These are phyloP conservation scores for Darksidea phi DNA, from an alignment of 495 filamentous ascomycete species.

Conservation along the genomic window DNA sequence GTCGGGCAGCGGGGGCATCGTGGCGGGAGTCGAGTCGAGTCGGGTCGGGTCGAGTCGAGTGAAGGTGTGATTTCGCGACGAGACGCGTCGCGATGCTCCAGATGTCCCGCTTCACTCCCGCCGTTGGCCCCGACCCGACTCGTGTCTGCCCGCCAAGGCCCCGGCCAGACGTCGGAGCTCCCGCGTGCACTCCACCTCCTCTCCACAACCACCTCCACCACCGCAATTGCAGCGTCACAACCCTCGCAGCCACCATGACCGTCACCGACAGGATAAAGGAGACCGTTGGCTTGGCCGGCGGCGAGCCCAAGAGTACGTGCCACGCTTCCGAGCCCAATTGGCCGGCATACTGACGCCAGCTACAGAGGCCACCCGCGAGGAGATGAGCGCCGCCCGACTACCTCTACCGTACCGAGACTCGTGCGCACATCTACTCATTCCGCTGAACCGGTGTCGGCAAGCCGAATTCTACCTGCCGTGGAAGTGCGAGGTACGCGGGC, in stretches of 20 bases:
- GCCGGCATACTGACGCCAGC: constrained; percentile 21
- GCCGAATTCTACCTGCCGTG: constrained; percentile 93
- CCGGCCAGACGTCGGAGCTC: too few relatives aligned
- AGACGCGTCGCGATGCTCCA: constrained; percentile 12
- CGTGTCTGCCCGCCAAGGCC: too few relatives aligned
- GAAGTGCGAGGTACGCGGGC: constrained; percentile 84
- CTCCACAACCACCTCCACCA: constrained; percentile 5
- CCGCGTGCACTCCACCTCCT: too few relatives aligned
- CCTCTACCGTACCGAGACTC: constrained; percentile 90
- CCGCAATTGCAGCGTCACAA: constrained; percentile 24
- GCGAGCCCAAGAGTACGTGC: constrained; percentile 24
- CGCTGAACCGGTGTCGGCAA: constrained; percentile 89
- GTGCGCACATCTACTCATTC: constrained; percentile 90
- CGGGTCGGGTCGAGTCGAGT: background rate
- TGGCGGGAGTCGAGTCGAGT: constrained; percentile 7
- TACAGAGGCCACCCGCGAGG: constrained; percentile 69
- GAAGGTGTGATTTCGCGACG: constrained; percentile 26
- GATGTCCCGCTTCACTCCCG: too few relatives aligned
- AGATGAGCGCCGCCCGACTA: constrained; percentile 87
- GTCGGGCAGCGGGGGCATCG: constrained; percentile 35
- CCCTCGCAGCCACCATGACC: constrained; percentile 38
- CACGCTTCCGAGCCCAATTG: constrained; percentile 31
- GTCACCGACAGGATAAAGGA: constrained; percentile 46
- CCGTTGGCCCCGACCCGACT: constrained; percentile 8
- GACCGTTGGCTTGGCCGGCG: constrained; percentile 41